Base-by-base conservation (phyloP, 257 asterid species). In the Nicotiana tomentosiformis region DNA sequence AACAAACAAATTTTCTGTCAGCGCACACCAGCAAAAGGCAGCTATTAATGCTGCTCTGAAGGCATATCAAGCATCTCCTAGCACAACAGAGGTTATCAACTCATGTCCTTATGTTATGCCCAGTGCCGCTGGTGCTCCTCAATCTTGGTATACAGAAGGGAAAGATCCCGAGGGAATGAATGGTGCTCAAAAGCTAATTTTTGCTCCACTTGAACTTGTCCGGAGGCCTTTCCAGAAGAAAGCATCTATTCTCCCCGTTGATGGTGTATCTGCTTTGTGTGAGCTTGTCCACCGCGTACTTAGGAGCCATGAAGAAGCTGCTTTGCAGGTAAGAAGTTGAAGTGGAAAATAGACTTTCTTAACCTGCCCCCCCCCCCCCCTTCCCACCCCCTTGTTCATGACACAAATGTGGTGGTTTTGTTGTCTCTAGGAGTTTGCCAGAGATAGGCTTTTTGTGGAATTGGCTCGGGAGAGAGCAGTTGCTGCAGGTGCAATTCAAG, bases 1-100 rank as follows among this genome's bases (percentile, higher is more conserved):
- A 80, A 96, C 98, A 60, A 94, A 96, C 91, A 94, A 93, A 80
- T 96, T 93, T 84, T 96, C 99, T 20, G 98, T 96, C 77, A 96
- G 99, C 37, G 99, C 99, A 23, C 97, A 96, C 87, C 97, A 92
- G 89, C 98, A 96, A 82, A 94, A 89, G 87, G 86, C 92, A 64
- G 94, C 95, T 56, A 91, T 96, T 76, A 89, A 88, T 82, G 89
- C 92, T 51, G 97, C 91, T 58, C 66, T 96, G 78, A 91, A 92
- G 87, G 98, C 97, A 81, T 94, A 96, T 88, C 96, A 92, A 84
- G 97, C 97, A 5, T 88, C 96, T 61, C 97, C 94, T 4, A 87
- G 89, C 87, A 89, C 86, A 23, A 90, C 99, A 0, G 92, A 91
- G 85, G 92, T 96, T 57, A 88, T 94, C 85, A 96, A 96, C 85